phyloP scores from a whole-genome alignment of 768 basidiomycete species.

The Mycena metata region DNA sequence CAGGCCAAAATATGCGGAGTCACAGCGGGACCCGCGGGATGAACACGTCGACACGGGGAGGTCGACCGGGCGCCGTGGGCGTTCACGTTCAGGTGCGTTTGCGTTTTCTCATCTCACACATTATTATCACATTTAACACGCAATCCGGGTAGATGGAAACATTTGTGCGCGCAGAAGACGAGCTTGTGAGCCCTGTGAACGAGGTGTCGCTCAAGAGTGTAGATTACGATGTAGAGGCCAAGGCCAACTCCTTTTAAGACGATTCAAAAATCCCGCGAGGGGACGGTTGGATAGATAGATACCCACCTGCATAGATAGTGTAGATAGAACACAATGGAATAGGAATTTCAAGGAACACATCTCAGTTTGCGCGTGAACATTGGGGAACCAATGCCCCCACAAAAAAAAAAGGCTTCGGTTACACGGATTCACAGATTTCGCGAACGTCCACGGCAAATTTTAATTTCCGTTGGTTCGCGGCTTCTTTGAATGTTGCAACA shows the following conservation, averaged over 20 bases:
- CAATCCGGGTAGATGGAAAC: slow-evolving; percentile 61
- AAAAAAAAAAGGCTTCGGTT: background rate
- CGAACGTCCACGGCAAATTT: background rate
- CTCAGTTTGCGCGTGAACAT: too few relatives aligned
- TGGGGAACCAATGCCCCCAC: too few relatives aligned
- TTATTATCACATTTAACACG: background rate
- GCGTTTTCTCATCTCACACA: background rate
- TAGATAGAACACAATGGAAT: too few relatives aligned
- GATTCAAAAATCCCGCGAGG: background rate
- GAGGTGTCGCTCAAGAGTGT: slow-evolving; percentile 46
- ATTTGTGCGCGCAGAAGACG: slow-evolving; percentile 56
- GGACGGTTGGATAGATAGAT: slow-evolving; percentile 12
- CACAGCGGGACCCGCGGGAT: slow-evolving; percentile 42
- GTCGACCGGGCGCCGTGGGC: slow-evolving; percentile 41
- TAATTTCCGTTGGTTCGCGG: background rate
- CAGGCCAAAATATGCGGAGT: slow-evolving; percentile 40
- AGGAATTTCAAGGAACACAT: too few relatives aligned
- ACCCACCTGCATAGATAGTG: background rate
- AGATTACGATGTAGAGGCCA: slow-evolving; percentile 51
- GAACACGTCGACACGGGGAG: slow-evolving; percentile 40
- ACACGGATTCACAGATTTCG: background rate
- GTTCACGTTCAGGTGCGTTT: slow-evolving; percentile 61
- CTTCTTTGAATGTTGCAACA: slow-evolving; percentile 11
- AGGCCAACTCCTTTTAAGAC: slow-evolving; percentile 37
- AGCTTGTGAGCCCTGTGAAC: slow-evolving; percentile 35